Base-by-base conservation (phyloP, 306 rosid species). In the Cucurbita moschata region DNA sequence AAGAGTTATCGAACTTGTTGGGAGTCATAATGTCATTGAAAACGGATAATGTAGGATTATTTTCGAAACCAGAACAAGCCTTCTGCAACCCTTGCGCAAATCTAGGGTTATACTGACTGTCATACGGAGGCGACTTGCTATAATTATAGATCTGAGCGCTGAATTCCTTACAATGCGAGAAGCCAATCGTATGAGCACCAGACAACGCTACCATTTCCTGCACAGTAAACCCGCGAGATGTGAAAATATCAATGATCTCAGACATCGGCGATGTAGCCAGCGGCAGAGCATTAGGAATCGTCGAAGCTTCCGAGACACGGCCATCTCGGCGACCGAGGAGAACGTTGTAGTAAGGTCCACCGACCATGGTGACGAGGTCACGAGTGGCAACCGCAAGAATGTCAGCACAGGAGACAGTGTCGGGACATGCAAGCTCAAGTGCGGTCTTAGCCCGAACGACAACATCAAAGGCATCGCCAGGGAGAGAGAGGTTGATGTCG, bases 161-260 rank as follows among this genome's bases (percentile, higher is more conserved):
- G 51, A 92, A 79, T 52, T 92, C 89, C 1, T 54, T 78, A 50
- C 96, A 92, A 30, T 92, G 96, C 2, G 98, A 77, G 79, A 92
- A 87, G 3, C 98, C 98, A 1, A 92, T 82, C 15, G 98, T 92
- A 86, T 92, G 98, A 5, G 98, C 98, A 7, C 98, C 96, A 8
- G 64, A 44, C 7, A 92, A 79, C 0, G 96, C 98, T 18, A 92
- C 96, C 84, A 87, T 83, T 73, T 92, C 98, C 51, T 86, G 86
- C 0, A 82, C 75, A 6, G 96, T 76, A 65, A 92, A 90, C 0
- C 98, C 96, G 4, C 87, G 75, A 9, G 77, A 72, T 15, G 79
- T 73, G 76, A 92, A 92, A 70, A 90, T 61, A 5, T 55, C 10
- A 30, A 77, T 61, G 55, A 92, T 84, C 35, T 82, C 79, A 0